phyloP scores from a whole-genome alignment of 495 filamentous ascomycete genomes.

The Talaromyces nanjingensis region DNA sequence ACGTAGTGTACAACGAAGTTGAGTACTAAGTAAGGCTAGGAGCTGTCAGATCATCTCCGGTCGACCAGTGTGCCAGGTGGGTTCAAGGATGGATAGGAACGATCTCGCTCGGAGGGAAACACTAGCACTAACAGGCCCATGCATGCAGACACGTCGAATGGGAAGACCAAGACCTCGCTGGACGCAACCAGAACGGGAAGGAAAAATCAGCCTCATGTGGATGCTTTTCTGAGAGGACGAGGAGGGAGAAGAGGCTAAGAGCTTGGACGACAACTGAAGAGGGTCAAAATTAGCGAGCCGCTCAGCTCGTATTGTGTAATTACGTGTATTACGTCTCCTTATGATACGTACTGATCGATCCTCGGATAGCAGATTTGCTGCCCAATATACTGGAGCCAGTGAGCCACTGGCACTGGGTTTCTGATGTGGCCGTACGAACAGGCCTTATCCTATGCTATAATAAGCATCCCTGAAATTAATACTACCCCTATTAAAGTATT shows the following conservation, averaged over 20 bases:
- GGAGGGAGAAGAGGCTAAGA: background rate
- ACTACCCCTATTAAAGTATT: background rate
- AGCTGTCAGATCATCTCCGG: background rate
- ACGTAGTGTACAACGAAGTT: background rate
- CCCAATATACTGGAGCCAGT: background rate
- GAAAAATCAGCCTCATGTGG: constrained; percentile 4
- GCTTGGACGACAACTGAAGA: background rate
- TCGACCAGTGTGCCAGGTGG: background rate
- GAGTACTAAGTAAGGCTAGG: background rate
- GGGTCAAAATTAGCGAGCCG: constrained; percentile 8
- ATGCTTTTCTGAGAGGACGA: background rate
- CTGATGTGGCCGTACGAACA: background rate
- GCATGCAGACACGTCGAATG: background rate
- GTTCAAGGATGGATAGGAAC: background rate
- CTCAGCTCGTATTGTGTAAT: background rate
- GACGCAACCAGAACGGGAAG: background rate
- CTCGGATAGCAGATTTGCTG: background rate
- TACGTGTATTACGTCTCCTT: background rate
- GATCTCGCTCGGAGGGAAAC: background rate
- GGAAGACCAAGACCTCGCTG: background rate
- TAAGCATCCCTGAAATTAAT: too few species aligned
- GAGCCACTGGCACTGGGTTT: background rate
- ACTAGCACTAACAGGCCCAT: background rate
- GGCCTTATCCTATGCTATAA: background rate
- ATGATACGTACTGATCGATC: too few species aligned